A percentile compares a stretch with the other conserved stretches of the same genome.
Evolutionary conservation across 1,284 basidiomycete species (phyloP).

Genomic region (Cryptococcus amylolentus): DNA sequence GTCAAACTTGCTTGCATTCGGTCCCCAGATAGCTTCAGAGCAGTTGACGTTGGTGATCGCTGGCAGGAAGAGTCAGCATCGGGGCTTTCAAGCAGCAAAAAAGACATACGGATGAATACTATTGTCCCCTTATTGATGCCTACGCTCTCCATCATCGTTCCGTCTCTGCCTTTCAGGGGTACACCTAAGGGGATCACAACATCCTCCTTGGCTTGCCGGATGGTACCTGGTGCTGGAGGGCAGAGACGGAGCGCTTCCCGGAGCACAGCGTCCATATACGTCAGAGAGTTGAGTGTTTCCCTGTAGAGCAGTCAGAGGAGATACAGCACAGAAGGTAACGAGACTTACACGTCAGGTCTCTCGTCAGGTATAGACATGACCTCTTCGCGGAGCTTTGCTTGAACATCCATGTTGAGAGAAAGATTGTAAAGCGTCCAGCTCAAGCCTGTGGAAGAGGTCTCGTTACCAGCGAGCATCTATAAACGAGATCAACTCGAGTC

Average conservation of each 20-base stretch:
- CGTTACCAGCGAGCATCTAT: conserved; percentile 59
- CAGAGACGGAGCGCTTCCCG: conserved; percentile 65
- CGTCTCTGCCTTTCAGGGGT: conserved; percentile 48
- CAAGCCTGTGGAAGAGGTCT: conserved; percentile 68
- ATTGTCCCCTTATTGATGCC: conserved; percentile 36
- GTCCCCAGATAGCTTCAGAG: conserved; percentile 61
- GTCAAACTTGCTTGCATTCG: conserved; percentile 62
- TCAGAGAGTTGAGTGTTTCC: conserved; percentile 51
- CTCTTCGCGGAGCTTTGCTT: conserved; percentile 60
- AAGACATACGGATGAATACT: conserved; percentile 42
- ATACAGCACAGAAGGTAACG: conserved; percentile 3
- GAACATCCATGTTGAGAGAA: conserved; percentile 56
- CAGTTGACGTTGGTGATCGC: conserved; percentile 60
- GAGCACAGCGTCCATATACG: conserved; percentile 63
- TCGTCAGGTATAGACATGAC: conserved; percentile 52
- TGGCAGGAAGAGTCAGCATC: conserved; percentile 4
- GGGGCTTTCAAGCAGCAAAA: background rate
- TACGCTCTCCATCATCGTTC: conserved; percentile 43
- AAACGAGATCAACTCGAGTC: background rate
- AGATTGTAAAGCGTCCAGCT: conserved; percentile 71
- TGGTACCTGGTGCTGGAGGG: conserved; percentile 63
- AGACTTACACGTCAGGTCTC: conserved; percentile 30
- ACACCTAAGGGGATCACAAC: conserved; percentile 60
- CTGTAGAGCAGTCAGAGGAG: conserved; percentile 13
- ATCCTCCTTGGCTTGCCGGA: conserved; percentile 59